phyloP scores from a whole-genome alignment of 176 grass and related monocot genomes.

The Zea mays region Zm-B73-REFERENCE-NAM-5.0 NC_050096.1:118176001-118176500 shows the following conservation, averaged over 20 bases:
- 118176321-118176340: not conserved
- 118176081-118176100: conserved; percentile 70
- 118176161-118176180: conserved; percentile 3
- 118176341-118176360: conserved; percentile 3
- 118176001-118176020: conserved; percentile 49
- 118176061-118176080: conserved; percentile 67
- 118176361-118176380: conserved; percentile 9
- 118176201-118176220: not conserved
- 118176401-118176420: not conserved
- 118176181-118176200: not conserved
- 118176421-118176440: conserved; percentile 35
- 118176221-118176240: not conserved
- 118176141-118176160: conserved; percentile 33
- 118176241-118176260: conserved; percentile 1
- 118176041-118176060: conserved; percentile 89
- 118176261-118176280: not conserved
- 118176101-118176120: conserved; percentile 98
- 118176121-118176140: conserved; percentile 88
- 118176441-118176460: conserved; percentile 92
- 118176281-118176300: not conserved
- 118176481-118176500: conserved; percentile 96
- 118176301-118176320: not conserved
- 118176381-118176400: not conserved
- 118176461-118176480: conserved; percentile 86
- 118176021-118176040: conserved; percentile 78